Percentiles rank a stretch among this genome's conserved stretches.
Conservation (phyloP, 495 filamentous ascomycete species). For the Aspergillus nanangensis region DNA sequence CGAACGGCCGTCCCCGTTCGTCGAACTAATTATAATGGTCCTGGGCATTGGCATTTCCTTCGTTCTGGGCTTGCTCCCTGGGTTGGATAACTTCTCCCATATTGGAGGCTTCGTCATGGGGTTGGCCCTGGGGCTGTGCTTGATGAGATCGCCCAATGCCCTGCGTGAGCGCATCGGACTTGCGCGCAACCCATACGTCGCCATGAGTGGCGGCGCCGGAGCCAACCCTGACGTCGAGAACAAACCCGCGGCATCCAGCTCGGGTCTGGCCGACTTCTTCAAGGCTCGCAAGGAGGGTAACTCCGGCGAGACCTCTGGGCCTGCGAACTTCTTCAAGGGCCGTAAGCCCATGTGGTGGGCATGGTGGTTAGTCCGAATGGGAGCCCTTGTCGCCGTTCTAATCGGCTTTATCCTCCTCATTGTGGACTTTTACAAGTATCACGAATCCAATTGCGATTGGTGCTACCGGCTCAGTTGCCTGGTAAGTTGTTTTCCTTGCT, state of each 20-base stretch:
- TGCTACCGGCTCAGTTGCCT: conserved; percentile 93
- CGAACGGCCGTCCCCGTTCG: conserved; percentile 65
- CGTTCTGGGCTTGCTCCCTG: conserved; percentile 85
- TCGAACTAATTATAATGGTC: conserved; percentile 78
- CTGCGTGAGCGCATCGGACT: conserved; percentile 71
- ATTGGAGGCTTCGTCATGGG: conserved; percentile 97
- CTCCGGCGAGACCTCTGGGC: conserved; percentile 44
- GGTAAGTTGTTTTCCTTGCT: conserved; percentile 50
- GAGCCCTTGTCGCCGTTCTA: conserved; percentile 70
- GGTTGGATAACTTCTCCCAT: conserved; percentile 94
- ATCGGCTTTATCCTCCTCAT: conserved; percentile 81
- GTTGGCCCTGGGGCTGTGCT: conserved; percentile 74
- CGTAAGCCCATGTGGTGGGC: conserved; percentile 93
- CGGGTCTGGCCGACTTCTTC: conserved; percentile 29
- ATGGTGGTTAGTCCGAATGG: conserved; percentile 89
- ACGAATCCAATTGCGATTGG: conserved; percentile 71
- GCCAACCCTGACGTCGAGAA: conserved; percentile 15
- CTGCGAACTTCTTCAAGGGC: conserved; percentile 82
- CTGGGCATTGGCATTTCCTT: conserved; percentile 86
- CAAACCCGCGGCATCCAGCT: conserved; percentile 18
- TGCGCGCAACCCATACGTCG: conserved; percentile 60
- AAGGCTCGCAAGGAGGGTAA: conserved; percentile 28
- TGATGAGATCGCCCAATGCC: conserved; percentile 80
- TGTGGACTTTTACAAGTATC: conserved; percentile 82
- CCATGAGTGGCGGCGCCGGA: conserved; percentile 45